These are phyloP conservation scores for Claviceps citrina DNA, from an alignment of 2,329 filamentous ascomycete genomes.

Conservation along the genomic window DNA sequence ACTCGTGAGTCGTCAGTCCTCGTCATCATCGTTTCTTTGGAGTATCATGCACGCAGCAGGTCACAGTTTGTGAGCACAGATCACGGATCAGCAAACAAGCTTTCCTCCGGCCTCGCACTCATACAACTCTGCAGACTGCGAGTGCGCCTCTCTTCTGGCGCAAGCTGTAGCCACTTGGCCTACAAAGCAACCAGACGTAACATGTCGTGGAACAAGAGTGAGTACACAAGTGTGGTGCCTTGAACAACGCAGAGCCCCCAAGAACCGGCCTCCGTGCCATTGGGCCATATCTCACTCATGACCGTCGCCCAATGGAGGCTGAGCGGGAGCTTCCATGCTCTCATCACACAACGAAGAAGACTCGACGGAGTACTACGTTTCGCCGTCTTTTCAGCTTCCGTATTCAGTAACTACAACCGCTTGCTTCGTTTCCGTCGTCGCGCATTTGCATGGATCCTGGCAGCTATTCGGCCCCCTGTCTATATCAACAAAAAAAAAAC, in stretches of 20 bases:
- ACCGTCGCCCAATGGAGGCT: neutral
- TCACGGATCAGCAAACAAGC: constrained; percentile 4
- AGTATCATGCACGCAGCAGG: neutral
- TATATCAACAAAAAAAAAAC: no score
- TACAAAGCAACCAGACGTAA: neutral
- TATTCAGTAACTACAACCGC: neutral
- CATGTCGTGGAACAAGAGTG: neutral
- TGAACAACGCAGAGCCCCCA: neutral
- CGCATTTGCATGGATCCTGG: neutral
- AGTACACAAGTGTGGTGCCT: no score
- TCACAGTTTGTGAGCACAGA: no score
- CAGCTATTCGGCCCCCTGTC: neutral
- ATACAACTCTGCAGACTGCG: neutral
- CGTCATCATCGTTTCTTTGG: no score
- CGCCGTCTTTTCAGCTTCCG: neutral
- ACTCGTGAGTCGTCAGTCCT: no score
- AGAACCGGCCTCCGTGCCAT: neutral
- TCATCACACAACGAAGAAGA: neutral
- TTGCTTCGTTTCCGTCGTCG: neutral
- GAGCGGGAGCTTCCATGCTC: neutral
- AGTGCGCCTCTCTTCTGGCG: neutral
- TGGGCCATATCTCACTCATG: neutral
- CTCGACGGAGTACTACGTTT: neutral
- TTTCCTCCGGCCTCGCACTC: neutral
- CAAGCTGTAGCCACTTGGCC: neutral